These are phyloP conservation scores for Trichoderma sp. DNA, from an alignment of 2,329 filamentous ascomycete species.

Conservation along the genomic window DNA sequence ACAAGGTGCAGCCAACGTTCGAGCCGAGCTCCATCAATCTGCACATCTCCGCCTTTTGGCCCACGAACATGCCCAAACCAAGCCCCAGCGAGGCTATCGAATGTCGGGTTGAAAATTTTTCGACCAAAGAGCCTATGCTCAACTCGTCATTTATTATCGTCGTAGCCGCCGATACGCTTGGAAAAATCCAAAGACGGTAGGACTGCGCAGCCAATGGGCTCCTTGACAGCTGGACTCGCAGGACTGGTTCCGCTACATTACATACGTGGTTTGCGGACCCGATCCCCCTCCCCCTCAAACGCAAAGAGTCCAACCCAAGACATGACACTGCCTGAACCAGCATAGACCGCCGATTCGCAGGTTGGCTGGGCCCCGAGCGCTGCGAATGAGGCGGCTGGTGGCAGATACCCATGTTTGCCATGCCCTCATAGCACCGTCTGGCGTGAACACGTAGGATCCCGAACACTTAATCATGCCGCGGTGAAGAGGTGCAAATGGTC, in stretches of 20 bases:
- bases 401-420: neutral
- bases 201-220: slow-evolving; percentile 7
- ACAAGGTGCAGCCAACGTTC: slow-evolving; percentile 3
- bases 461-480: neutral
- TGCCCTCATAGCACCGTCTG: neutral
- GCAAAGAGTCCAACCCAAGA: neutral
- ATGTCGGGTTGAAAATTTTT: neutral
- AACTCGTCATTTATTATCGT: neutral
- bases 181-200: neutral
- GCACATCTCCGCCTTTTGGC: slow-evolving; percentile 4
- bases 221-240: slow-evolving; percentile 17
- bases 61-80: neutral
- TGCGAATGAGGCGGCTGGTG: neutral
- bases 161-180: slow-evolving; percentile 9
- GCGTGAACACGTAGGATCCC: slow-evolving; percentile 18
- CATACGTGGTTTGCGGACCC: slow-evolving; percentile 13
- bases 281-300: neutral
- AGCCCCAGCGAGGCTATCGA: neutral
- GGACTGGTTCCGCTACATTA: slow-evolving; percentile 4
- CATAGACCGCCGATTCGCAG: slow-evolving; percentile 2
- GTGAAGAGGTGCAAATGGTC: neutral
- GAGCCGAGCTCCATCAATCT: neutral
- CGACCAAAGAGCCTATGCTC: neutral
- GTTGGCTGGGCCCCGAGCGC: slow-evolving; percentile 1
- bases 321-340: neutral